Conservation (phyloP, 768 basidiomycete genomes). For the Pulveroboletus sp. region DNA sequence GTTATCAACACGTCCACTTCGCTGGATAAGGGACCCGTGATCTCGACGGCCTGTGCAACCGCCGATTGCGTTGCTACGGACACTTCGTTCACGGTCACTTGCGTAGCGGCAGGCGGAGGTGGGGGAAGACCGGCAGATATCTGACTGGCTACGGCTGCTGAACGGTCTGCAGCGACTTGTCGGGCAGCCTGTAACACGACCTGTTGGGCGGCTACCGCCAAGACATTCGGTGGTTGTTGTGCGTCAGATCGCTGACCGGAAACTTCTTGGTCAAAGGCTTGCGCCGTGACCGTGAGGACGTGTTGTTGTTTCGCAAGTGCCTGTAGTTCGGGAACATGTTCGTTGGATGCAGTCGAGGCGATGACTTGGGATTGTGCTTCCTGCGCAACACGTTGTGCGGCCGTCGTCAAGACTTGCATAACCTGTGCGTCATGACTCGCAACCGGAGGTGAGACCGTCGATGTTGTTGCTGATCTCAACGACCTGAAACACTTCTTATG, state of each 20-base stretch:
- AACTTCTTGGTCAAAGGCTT: conserved; percentile 71
- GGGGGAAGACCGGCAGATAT: conserved; percentile 39
- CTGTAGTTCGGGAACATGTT: conserved; percentile 48
- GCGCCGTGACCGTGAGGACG: conserved; percentile 66
- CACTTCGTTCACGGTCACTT: conserved; percentile 54
- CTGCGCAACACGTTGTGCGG: conserved; percentile 74
- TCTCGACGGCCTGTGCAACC: conserved; percentile 78
- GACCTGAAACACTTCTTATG: conserved; percentile 17
- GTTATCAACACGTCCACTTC: conserved; percentile 81
- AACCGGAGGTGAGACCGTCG: conserved; percentile 33
- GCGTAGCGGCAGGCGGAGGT: conserved; percentile 29
- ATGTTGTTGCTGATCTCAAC: conserved; percentile 30
- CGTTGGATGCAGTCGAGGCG: conserved; percentile 45
- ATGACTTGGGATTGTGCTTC: conserved; percentile 68
- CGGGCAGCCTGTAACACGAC: conserved; percentile 76
- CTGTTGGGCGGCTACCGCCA: conserved; percentile 76
- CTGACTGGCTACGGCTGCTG: conserved; percentile 39
- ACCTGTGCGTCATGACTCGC: conserved; percentile 62
- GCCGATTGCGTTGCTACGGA: conserved; percentile 67
- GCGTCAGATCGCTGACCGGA: conserved; percentile 48
- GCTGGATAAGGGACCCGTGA: conserved; percentile 65
- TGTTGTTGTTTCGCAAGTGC: conserved; percentile 79
- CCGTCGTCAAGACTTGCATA: conserved; percentile 70
- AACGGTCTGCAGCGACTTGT: conserved; percentile 51
- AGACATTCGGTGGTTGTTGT: conserved; percentile 45